Evolutionary conservation across 306 rosid species (phyloP).

Genomic region (Acacia crassicarpa): DNA sequence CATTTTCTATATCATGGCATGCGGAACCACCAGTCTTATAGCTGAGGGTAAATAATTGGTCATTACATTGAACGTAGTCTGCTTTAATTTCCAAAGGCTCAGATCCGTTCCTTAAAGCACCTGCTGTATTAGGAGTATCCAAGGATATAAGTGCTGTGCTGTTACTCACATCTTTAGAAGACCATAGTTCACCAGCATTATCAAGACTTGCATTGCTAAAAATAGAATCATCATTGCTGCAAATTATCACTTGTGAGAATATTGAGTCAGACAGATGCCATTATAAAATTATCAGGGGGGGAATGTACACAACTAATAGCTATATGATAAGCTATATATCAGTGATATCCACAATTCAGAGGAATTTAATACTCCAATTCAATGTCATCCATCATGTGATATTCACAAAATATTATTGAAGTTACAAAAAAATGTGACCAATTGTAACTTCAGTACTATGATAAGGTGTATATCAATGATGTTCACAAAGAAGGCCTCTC

Average conservation of each 20-base stretch:
- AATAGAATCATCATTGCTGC: conserved; percentile 81
- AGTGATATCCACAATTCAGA: conserved; percentile 20
- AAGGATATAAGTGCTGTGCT: conserved; percentile 43
- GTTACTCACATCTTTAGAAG: conserved; percentile 59
- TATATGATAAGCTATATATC: conserved; percentile 4
- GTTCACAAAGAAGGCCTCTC: background rate
- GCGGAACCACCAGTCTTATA: conserved; percentile 41
- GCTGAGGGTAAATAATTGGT: conserved; percentile 42
- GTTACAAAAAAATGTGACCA: background rate
- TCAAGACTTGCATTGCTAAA: conserved; percentile 67
- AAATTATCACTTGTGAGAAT: conserved; percentile 79
- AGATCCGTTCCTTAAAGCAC: conserved; percentile 40
- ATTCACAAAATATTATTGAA: background rate
- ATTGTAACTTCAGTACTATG: background rate
- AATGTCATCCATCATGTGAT: conserved; percentile 16
- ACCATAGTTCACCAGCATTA: conserved; percentile 72
- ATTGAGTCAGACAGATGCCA: conserved; percentile 51
- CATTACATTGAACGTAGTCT: conserved; percentile 48
- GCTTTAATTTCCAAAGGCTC: conserved; percentile 53
- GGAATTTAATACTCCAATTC: background rate
- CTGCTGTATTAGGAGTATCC: conserved; percentile 42
- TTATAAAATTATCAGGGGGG: background rate
- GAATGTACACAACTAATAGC: background rate
- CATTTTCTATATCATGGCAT: conserved; percentile 42
- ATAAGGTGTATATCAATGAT: background rate